Percentiles rank a stretch among this genome's conserved stretches.
phyloP scores from a whole-genome alignment of 305 asterid genomes.

The Andrographis paniculata region DNA sequence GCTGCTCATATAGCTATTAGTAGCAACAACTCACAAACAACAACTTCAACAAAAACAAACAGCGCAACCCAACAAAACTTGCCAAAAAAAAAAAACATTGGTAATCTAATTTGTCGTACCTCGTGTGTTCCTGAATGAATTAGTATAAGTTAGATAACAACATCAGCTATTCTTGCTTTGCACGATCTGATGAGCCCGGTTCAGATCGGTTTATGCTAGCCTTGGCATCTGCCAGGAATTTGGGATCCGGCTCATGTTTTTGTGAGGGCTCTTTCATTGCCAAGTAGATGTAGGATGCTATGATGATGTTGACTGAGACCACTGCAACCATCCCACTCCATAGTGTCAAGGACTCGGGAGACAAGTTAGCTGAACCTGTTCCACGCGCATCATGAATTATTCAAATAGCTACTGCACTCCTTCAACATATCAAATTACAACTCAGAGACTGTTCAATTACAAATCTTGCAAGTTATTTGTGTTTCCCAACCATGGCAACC shows the following conservation, averaged over 20 bases:
- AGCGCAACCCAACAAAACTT: too few relatives aligned
- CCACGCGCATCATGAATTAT: neutral
- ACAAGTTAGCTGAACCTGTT: constrained; percentile 47
- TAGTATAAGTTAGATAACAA: too few relatives aligned
- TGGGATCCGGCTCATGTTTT: constrained; percentile 83
- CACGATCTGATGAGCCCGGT: neutral
- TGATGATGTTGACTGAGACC: constrained; percentile 70
- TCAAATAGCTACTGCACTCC: neutral
- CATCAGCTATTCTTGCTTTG: neutral
- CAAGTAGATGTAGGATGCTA: constrained; percentile 57
- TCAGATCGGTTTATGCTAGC: constrained; percentile 51
- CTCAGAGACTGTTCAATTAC: neutral
- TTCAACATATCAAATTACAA: neutral
- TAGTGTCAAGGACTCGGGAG: constrained; percentile 56
- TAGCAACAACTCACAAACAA: too few relatives aligned
- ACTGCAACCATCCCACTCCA: constrained; percentile 81
- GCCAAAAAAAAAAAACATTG: too few relatives aligned
- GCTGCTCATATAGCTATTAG: too few relatives aligned
- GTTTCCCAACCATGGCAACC: too few relatives aligned
- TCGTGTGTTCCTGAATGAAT: too few relatives aligned
- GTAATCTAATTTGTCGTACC: too few relatives aligned
- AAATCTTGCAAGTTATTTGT: neutral
- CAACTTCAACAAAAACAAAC: too few relatives aligned
- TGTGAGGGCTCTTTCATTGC: constrained; percentile 85
- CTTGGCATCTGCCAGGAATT: constrained; percentile 76